phyloP scores from a whole-genome alignment of 495 filamentous ascomycete genomes.

The Neurospora sp. region DNA sequence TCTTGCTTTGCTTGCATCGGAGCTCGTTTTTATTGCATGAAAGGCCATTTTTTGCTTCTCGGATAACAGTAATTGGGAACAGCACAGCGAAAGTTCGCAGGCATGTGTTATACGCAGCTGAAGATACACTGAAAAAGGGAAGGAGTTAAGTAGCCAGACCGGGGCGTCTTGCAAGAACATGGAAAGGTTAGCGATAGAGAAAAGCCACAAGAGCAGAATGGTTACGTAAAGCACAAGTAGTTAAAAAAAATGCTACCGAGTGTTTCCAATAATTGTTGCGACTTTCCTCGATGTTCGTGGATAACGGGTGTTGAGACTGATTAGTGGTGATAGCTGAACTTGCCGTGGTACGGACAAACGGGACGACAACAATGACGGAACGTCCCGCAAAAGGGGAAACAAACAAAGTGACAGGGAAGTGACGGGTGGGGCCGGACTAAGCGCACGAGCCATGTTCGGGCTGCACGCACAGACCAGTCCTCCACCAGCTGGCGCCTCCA shows the following conservation, averaged over 20 bases:
- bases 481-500: neutral
- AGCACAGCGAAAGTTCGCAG: neutral
- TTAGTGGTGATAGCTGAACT: neutral
- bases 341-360: neutral
- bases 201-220: neutral
- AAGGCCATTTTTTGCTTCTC: neutral
- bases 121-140: neutral
- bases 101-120: neutral
- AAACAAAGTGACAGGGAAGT: neutral
- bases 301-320: neutral
- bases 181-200: neutral
- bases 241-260: neutral
- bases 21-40: neutral
- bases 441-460: neutral
- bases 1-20: neutral
- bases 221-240: neutral
- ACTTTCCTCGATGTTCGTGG: neutral
- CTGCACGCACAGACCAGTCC: neutral
- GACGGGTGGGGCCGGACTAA: neutral
- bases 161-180: neutral
- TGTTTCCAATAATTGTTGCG: neutral
- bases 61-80: neutral
- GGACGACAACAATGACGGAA: neutral
- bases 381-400: neutral
- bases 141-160: neutral